Evolutionary conservation across 1,139 yeast genomes (phyloP).

Genomic region (Yamadazyma atlantica): DNA sequence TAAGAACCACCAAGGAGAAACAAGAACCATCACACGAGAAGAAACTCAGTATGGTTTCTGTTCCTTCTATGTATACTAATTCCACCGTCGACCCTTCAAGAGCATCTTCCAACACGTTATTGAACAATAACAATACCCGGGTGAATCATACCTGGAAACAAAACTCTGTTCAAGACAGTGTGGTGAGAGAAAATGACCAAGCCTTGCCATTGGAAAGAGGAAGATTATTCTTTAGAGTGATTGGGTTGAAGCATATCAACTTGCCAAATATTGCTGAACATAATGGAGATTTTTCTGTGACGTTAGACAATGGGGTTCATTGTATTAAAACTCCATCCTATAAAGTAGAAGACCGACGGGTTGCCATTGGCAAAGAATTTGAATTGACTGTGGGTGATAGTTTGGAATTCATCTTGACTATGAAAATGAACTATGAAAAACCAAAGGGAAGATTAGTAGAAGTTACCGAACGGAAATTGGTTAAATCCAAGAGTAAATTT

Average conservation of each 20-base stretch:
- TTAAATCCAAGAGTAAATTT: conserved; percentile 45
- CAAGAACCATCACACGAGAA: conserved; percentile 9
- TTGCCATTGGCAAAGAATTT: conserved; percentile 73
- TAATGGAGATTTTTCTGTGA: conserved; percentile 64
- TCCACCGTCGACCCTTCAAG: conserved; percentile 17
- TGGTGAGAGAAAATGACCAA: conserved; percentile 15
- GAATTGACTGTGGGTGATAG: conserved; percentile 71
- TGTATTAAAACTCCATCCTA: conserved; percentile 74
- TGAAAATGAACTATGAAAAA: conserved; percentile 62
- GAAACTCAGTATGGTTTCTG: conserved; percentile 29
- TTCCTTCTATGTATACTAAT: conserved; percentile 26
- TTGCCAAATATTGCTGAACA: conserved; percentile 57
- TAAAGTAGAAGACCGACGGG: conserved; percentile 36
- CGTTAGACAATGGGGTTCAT: conserved; percentile 88
- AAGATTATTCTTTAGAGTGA: conserved; percentile 65
- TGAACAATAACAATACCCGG: conserved; percentile 5
- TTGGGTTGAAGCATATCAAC: conserved; percentile 55
- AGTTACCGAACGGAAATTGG: conserved; percentile 53
- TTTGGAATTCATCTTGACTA: conserved; percentile 69
- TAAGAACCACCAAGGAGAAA: conserved; percentile 17
- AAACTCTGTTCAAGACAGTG: conserved; percentile 17
- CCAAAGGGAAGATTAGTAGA: conserved; percentile 57
- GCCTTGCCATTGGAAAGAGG: conserved; percentile 58
- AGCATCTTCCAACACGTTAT: conserved; percentile 17
- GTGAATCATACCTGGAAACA: conserved; percentile 15